Percentiles rank a stretch among this genome's conserved stretches.
phyloP scores from a whole-genome alignment of 306 rosid species.

The Rubus parviflorus region DNA sequence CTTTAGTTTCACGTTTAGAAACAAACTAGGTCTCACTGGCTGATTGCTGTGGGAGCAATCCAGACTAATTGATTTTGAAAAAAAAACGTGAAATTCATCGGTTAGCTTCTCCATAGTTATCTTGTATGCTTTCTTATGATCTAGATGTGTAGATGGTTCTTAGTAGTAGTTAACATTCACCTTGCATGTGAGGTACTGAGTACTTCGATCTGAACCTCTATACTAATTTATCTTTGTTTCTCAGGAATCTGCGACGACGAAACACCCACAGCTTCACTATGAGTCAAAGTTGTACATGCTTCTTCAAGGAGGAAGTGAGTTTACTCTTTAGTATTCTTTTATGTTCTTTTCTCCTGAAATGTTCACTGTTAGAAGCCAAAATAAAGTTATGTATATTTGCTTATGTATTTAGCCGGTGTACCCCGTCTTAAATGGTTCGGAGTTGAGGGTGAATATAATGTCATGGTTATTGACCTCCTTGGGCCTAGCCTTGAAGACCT shows the following conservation, averaged over 20 bases:
- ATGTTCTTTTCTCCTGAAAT: conserved; percentile 11
- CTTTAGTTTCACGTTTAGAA: conserved; percentile 14
- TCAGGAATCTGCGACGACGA: conserved; percentile 92
- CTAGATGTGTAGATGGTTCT: conserved; percentile 8
- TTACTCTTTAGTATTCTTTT: conserved; percentile 1
- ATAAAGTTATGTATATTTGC: not conserved
- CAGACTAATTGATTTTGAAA: not conserved
- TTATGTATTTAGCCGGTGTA: conserved; percentile 69
- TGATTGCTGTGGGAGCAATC: not conserved
- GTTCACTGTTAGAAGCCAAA: not conserved
- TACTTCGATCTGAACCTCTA: not conserved
- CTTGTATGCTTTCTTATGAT: not conserved
- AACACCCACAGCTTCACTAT: conserved; percentile 97
- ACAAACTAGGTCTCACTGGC: not conserved
- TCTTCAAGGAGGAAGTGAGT: conserved; percentile 99
- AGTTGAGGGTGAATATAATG: conserved; percentile 94
- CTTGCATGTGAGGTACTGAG: not conserved
- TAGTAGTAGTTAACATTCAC: not conserved
- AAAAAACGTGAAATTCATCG: not conserved
- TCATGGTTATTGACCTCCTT: conserved; percentile 95
- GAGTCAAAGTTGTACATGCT: conserved; percentile 95
- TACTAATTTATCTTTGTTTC: conserved; percentile 16
- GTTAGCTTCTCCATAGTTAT: not conserved
- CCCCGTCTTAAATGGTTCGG: conserved; percentile 98
- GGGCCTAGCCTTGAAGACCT: conserved; percentile 97